A percentile compares a stretch with the other conserved stretches of the same genome.
phyloP scores from a whole-genome alignment of 768 basidiomycete genomes.

The Termitomyces eurrhizus region DNA sequence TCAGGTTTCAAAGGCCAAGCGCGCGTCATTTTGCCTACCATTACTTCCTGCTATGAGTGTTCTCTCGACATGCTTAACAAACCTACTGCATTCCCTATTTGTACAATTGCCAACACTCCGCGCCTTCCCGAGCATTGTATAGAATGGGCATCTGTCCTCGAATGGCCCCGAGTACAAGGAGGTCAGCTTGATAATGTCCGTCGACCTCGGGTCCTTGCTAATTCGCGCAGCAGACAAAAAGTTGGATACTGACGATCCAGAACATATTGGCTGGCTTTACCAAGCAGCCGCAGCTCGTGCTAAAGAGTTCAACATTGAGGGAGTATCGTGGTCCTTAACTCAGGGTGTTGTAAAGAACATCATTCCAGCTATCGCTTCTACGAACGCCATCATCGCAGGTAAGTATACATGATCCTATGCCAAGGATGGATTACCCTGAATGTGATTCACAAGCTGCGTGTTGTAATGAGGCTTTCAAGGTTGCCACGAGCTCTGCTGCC shows the following conservation, averaged over 20 bases:
- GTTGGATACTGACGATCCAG: slow-evolving; percentile 95
- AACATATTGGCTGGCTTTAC: slow-evolving; percentile 94
- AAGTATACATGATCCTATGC: neutral
- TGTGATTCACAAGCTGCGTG: slow-evolving; percentile 67
- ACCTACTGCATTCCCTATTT: slow-evolving; percentile 94
- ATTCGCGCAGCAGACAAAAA: slow-evolving; percentile 67
- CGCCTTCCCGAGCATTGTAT: slow-evolving; percentile 98
- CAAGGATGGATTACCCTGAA: neutral
- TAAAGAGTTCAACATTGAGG: slow-evolving; percentile 94
- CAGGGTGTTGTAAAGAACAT: slow-evolving; percentile 99
- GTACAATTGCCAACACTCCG: slow-evolving; percentile 98
- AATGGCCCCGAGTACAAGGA: slow-evolving; percentile 94
- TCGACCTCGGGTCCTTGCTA: neutral
- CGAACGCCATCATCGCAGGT: slow-evolving; percentile 98
- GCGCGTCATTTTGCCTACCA: slow-evolving; percentile 91
- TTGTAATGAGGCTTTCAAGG: slow-evolving; percentile 99
- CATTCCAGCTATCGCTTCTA: slow-evolving; percentile 97
- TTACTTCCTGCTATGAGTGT: slow-evolving; percentile 97
- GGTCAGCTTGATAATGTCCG: slow-evolving; percentile 44
- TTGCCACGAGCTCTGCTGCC: slow-evolving; percentile 92
- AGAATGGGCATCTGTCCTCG: slow-evolving; percentile 98
- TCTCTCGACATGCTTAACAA: slow-evolving; percentile 98
- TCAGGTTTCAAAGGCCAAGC: slow-evolving; percentile 98
- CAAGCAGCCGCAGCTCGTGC: slow-evolving; percentile 78
- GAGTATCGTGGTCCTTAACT: slow-evolving; percentile 95